These are phyloP conservation scores for Blechomonas ayalai DNA, from an alignment of 208 protist species.

Conservation along the genomic window DNA sequence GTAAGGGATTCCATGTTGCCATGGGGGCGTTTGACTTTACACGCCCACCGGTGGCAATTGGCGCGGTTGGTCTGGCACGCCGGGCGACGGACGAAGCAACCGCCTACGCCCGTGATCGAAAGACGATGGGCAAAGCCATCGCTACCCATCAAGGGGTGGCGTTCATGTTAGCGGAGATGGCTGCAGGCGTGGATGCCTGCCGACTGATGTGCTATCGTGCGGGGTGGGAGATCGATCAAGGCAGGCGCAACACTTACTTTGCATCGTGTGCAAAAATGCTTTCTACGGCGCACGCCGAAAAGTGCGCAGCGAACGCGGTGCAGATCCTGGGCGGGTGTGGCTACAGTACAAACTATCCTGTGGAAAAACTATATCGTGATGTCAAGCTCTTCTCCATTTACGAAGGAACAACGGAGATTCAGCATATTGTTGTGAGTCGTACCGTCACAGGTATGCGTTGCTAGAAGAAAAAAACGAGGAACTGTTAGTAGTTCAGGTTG, in stretches of 20 bases:
- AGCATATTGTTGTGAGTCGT: constrained; percentile 76
- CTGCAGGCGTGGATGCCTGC: constrained; percentile 73
- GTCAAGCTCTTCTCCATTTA: constrained; percentile 93
- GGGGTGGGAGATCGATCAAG: constrained; percentile 75
- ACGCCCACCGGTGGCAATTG: constrained; percentile 69
- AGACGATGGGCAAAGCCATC: constrained; percentile 83
- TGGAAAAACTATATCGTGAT: constrained; percentile 92
- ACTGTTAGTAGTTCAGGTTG: too few species aligned
- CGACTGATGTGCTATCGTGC: constrained; percentile 67
- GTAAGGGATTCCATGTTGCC: constrained; percentile 81
- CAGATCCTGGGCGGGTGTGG: constrained; percentile 91
- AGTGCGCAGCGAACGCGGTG: constrained; percentile 62
- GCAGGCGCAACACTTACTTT: constrained; percentile 80
- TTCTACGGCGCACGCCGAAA: constrained; percentile 65
- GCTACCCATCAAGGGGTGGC: constrained; percentile 78
- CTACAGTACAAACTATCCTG: constrained; percentile 91
- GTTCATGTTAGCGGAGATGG: constrained; percentile 90
- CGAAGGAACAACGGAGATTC: constrained; percentile 90
- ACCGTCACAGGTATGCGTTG: constrained; percentile 41
- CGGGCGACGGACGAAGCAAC: constrained; percentile 79
- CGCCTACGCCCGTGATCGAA: constrained; percentile 64
- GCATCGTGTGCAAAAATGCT: constrained; percentile 84
- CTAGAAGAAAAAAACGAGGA: constrained; percentile 9
- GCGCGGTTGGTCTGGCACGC: constrained; percentile 76
- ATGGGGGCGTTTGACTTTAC: constrained; percentile 89